Evolutionary conservation across 2,329 filamentous ascomycete genomes (phyloP), one percentile per base, ranked within the genome.

Genomic region (Aureobasidium sp.): DNA sequence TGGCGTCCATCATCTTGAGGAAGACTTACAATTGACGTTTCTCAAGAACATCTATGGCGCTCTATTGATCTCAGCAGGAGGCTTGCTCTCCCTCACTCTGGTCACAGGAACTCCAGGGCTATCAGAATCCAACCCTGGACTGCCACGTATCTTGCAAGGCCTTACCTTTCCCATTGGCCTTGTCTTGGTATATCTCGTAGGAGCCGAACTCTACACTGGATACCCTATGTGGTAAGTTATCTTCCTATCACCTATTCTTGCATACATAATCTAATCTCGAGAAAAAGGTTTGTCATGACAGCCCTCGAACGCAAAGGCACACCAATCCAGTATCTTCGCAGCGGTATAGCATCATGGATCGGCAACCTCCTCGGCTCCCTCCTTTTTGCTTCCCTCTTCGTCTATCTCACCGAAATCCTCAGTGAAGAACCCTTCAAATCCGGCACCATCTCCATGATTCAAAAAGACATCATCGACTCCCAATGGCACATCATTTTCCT

Each of bases 141-240:
- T 70, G 10, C 45, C 64, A 42, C 63, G 64, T 8, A 47, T 70
- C 11, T 52, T 70, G 9, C 69, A 70, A 44, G 68, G 69, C 15
- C 37, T 64, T 7, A 61, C 66, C 2, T 70, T 70, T 37, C 66
- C 69, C 0, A 53, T 69, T n/a, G 69, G 69, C 9, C 65, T 71
- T 8, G 66, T 70, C 6, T 34, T 70, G 16, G 65, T 69, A 1
- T 71, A 70, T 49, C 64, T 68, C 13, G 63, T 69, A 2, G 69
- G 69, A 47, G 69, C 67, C 2, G 69, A 70, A 39, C 63, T 70
- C 30, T 71, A 66, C 42, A 71, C 69, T 10, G 69, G 69, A 2
- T 70, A 69, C 59, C 69, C 69, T 0, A 71, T 71, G 69, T 70
- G 69, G 69, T 65, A 11, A 39, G 45, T 3, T 50, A 4, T 13